These are phyloP conservation scores for Boechera stricta DNA, from an alignment of 345 rosid species.

Conservation along the genomic window DNA sequence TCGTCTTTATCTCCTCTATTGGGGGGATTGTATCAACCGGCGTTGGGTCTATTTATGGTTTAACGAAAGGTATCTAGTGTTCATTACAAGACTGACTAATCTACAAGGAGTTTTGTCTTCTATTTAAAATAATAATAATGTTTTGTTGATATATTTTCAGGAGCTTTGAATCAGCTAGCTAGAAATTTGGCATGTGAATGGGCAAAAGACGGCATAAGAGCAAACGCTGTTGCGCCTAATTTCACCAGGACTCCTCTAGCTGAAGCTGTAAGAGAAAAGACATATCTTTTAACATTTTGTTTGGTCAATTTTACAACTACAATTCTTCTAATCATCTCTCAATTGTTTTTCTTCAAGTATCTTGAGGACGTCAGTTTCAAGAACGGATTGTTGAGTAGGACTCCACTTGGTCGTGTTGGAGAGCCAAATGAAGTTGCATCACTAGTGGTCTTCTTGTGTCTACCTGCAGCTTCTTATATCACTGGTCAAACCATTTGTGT, in stretches of 20 bases:
- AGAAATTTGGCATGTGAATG: slow-evolving; percentile 76
- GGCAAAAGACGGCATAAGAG: slow-evolving; percentile 69
- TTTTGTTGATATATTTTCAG: slow-evolving; percentile 27
- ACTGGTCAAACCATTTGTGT: no score
- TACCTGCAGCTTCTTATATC: no score
- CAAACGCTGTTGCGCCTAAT: slow-evolving; percentile 63
- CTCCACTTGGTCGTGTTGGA: not conserved
- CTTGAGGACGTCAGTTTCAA: not conserved
- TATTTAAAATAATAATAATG: no score
- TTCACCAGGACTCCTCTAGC: slow-evolving; percentile 49
- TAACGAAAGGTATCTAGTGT: slow-evolving; percentile 49
- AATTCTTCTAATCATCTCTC: not conserved
- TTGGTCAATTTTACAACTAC: not conserved
- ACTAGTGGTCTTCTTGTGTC: no score
- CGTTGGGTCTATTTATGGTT: slow-evolving; percentile 41
- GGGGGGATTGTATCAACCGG: slow-evolving; percentile 39
- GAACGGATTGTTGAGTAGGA: not conserved
- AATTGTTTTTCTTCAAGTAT: not conserved
- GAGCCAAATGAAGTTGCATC: no score
- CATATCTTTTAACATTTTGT: not conserved
- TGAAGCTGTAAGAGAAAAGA: slow-evolving; percentile 7
- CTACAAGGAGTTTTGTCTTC: not conserved
- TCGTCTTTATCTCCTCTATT: slow-evolving; percentile 57
- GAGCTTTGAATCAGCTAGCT: slow-evolving; percentile 60
- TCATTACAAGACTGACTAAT: not conserved